Evolutionary conservation across 805 yeast species (phyloP).

Genomic region (Blastobotrys parvus): DNA sequence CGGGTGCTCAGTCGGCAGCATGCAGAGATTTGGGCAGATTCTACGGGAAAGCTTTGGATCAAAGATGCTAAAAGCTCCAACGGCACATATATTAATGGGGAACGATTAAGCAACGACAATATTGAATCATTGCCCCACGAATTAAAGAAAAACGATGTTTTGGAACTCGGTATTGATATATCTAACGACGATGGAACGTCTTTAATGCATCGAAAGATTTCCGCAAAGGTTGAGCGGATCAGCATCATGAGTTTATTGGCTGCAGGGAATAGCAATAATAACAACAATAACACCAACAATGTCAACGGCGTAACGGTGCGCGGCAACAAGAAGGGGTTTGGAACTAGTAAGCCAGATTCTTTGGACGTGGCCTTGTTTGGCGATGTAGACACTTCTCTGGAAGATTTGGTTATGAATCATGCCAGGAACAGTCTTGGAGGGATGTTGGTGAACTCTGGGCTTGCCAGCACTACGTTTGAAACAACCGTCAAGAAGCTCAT

Average conservation of each 20-base stretch:
- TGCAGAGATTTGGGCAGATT: slow-evolving; percentile 79
- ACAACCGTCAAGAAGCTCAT: slow-evolving; percentile 28
- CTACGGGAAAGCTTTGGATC: slow-evolving; percentile 58
- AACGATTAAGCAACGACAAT: slow-evolving; percentile 52
- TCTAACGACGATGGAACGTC: slow-evolving; percentile 35
- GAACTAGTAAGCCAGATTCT: slow-evolving; percentile 11
- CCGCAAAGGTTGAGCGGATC: slow-evolving; percentile 72
- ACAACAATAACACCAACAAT: neutral
- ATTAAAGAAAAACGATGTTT: slow-evolving; percentile 68
- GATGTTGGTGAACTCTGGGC: slow-evolving; percentile 25
- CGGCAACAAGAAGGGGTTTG: neutral
- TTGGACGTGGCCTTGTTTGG: slow-evolving; percentile 29
- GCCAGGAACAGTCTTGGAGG: slow-evolving; percentile 28
- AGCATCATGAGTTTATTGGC: slow-evolving; percentile 42
- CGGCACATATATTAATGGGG: slow-evolving; percentile 86
- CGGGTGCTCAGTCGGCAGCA: slow-evolving; percentile 89
- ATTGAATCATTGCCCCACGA: slow-evolving; percentile 46
- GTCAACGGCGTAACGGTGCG: slow-evolving; percentile 2
- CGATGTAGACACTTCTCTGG: slow-evolving; percentile 25
- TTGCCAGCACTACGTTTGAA: slow-evolving; percentile 26
- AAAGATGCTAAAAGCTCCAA: slow-evolving; percentile 86
- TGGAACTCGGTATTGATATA: slow-evolving; percentile 92
- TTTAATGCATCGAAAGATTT: slow-evolving; percentile 75
- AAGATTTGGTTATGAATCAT: slow-evolving; percentile 28
- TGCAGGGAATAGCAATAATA: neutral